Conservation (phyloP, 2,329 filamentous ascomycete species). For the Cladosporium sp. region DNA sequence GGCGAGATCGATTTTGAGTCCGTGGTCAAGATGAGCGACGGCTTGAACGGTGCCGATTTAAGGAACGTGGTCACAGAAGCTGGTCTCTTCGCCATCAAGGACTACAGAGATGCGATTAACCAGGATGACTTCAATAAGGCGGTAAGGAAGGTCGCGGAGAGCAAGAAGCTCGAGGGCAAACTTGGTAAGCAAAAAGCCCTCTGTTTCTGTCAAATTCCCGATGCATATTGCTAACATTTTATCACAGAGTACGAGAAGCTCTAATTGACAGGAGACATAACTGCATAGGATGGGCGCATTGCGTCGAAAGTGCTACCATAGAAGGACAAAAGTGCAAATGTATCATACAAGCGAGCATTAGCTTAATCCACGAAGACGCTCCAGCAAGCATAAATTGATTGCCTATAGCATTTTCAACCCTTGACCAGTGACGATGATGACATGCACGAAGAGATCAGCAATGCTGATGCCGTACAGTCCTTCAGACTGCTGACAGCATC, state of each 20-base stretch:
- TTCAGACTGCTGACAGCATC: too few species aligned
- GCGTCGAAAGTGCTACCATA: background rate
- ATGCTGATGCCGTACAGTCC: too few species aligned
- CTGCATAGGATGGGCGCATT: background rate
- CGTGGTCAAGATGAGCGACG: conserved; percentile 99
- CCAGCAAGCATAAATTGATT: background rate
- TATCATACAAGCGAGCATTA: conserved; percentile 9
- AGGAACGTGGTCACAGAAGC: conserved; percentile 97
- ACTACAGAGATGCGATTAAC: conserved; percentile 91
- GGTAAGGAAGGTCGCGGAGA: conserved; percentile 91
- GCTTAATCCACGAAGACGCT: conserved; percentile 5
- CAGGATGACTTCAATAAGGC: conserved; percentile 99
- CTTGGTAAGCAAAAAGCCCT: conserved; percentile 39
- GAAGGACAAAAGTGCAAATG: background rate
- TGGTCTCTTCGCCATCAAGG: conserved; percentile 96
- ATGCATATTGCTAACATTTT: background rate
- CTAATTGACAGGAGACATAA: background rate
- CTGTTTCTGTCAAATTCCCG: background rate
- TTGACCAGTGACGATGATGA: too few species aligned
- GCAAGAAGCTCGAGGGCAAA: conserved; percentile 98
- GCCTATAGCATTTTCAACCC: background rate
- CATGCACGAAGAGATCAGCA: background rate
- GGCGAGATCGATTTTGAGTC: conserved; percentile 98
- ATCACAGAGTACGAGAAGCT: conserved; percentile 5
- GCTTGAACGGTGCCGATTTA: conserved; percentile 94